Percentiles rank a stretch among this genome's conserved stretches.
Evolutionary conservation across 1,284 basidiomycete genomes (phyloP).

Genomic region (Anthracocystis walkeri): DNA sequence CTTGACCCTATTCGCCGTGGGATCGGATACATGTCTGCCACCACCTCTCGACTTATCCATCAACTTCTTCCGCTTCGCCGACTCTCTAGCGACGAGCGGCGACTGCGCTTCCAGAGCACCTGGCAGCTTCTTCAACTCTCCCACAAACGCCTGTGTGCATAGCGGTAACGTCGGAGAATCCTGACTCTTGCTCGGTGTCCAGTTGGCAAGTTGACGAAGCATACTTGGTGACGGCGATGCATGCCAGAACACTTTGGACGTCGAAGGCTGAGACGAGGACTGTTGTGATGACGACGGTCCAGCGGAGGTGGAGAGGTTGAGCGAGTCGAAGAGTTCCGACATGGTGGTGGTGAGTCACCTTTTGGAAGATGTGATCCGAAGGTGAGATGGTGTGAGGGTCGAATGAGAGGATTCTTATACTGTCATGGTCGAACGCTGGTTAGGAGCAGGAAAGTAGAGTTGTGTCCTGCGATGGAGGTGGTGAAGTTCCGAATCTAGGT

Average conservation of each 20-base stretch:
- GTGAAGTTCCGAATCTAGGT: neutral
- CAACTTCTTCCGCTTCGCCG: conserved; percentile 37
- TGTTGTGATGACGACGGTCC: conserved; percentile 45
- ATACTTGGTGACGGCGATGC: conserved; percentile 46
- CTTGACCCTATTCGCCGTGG: conserved; percentile 15
- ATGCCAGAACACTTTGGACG: conserved; percentile 52
- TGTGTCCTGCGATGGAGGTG: neutral
- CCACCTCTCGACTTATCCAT: conserved; percentile 1
- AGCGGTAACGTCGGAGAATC: conserved; percentile 44
- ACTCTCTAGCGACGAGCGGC: conserved; percentile 28
- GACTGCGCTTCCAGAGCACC: conserved; percentile 31
- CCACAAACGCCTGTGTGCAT: conserved; percentile 51
- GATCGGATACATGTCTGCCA: conserved; percentile 25
- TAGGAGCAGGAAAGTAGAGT: neutral
- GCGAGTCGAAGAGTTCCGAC: conserved; percentile 56
- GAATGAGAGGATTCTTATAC: conserved; percentile 10
- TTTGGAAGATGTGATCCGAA: neutral
- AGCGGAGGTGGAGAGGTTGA: conserved; percentile 39
- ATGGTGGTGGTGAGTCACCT: conserved; percentile 15
- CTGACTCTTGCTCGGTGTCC: conserved; percentile 41
- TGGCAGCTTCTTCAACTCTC: conserved; percentile 46
- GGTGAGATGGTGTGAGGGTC: neutral
- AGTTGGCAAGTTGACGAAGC: conserved; percentile 29
- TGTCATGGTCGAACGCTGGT: conserved; percentile 18
- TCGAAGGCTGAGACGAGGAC: conserved; percentile 47